Evolutionary conservation across 305 asterid species (phyloP).

Genomic region (Coffea humblotiana): DNA sequence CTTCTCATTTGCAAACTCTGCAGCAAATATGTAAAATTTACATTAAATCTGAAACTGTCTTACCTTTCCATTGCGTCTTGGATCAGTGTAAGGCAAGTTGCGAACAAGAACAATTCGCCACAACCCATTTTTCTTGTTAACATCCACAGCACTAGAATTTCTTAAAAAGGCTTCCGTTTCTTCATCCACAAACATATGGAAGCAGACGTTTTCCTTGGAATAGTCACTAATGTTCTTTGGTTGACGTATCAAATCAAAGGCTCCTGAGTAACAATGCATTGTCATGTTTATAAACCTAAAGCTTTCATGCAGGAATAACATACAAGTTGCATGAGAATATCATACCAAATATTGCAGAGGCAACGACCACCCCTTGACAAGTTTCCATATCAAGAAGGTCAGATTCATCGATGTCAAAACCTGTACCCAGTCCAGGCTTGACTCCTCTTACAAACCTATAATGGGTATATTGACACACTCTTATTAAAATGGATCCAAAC

Average conservation of each 20-base stretch:
- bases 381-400: slow-evolving; percentile 80
- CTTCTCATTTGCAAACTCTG: not conserved
- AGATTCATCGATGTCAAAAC: slow-evolving; percentile 74
- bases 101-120: slow-evolving; percentile 79
- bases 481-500: not conserved
- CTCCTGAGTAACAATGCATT: slow-evolving; percentile 49
- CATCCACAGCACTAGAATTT: slow-evolving; percentile 57
- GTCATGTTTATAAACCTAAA: slow-evolving; percentile 28
- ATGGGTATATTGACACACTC: not conserved
- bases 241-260: slow-evolving; percentile 75
- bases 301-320: slow-evolving; percentile 8
- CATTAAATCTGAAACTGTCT: slow-evolving; percentile 6
- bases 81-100: slow-evolving; percentile 76
- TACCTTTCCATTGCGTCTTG: slow-evolving; percentile 92
- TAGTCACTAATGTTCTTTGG: slow-evolving; percentile 72
- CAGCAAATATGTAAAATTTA: not conserved
- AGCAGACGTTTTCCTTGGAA: slow-evolving; percentile 58
- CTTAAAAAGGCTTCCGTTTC: slow-evolving; percentile 60
- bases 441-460: slow-evolving; percentile 73
- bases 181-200: slow-evolving; percentile 83
- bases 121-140: slow-evolving; percentile 59
- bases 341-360: slow-evolving; percentile 86
- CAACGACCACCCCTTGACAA: slow-evolving; percentile 77
- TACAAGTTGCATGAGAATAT: slow-evolving; percentile 15
- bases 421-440: slow-evolving; percentile 72